phyloP scores from a whole-genome alignment of 176 grass and related monocot species.

The Oryza longistaminata region DNA sequence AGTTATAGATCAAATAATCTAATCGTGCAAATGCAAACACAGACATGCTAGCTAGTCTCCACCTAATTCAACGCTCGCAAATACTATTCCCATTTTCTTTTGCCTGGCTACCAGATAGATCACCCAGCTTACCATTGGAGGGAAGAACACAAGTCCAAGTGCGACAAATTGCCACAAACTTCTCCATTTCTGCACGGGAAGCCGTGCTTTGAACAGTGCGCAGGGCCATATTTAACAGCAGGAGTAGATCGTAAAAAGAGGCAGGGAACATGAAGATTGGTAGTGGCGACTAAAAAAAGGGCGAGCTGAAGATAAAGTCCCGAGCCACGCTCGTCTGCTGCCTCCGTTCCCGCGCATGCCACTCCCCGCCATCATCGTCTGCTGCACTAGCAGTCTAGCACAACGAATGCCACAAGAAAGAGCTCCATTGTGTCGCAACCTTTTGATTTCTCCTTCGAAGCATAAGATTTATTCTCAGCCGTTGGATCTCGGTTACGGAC shows the following conservation, averaged over 20 bases:
- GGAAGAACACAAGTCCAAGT: constrained; percentile 38
- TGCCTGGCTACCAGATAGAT: constrained; percentile 3
- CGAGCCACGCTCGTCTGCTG: constrained; percentile 14
- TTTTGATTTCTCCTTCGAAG: background rate
- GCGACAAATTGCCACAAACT: constrained; percentile 50
- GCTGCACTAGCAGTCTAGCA: constrained; percentile 23
- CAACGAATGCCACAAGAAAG: constrained; percentile 20
- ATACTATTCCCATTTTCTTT: background rate
- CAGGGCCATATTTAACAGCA: constrained; percentile 31
- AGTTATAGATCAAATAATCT: background rate
- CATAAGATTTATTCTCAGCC: background rate
- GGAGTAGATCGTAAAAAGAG: constrained; percentile 25
- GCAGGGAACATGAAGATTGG: constrained; percentile 30
- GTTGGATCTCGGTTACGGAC: background rate
- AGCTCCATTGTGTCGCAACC: background rate
- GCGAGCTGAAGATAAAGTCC: background rate
- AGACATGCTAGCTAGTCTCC: constrained; percentile 29
- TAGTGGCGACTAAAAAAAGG: constrained; percentile 42
- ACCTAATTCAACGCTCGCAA: background rate
- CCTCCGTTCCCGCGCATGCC: constrained; percentile 34
- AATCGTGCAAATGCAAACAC: background rate
- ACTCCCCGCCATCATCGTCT: constrained; percentile 45
- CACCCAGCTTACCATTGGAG: background rate
- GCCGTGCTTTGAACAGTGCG: constrained; percentile 22
- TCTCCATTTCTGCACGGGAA: constrained; percentile 33